Evolutionary conservation across 371 early-diverging fungal species (phyloP), one percentile per base, ranked within the genome.

Genomic region (Dichotomocladium elegans): DNA sequence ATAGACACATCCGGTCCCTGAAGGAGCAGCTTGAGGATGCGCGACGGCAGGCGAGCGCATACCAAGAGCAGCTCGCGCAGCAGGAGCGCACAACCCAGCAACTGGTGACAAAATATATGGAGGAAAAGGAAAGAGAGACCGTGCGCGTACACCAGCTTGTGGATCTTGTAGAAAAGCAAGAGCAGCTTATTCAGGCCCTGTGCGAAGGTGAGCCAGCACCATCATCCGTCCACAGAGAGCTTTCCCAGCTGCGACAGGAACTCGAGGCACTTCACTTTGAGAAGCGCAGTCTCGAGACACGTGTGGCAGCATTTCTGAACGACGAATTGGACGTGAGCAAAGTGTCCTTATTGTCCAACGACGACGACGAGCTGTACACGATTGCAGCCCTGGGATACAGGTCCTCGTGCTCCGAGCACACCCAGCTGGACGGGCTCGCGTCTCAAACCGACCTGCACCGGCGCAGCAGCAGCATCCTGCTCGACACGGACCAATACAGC

Each of bases 151-250:
- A 51, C 31, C 60, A 55, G 12, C 63, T 69, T 31, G 26, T 12
- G 5, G 47, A 63, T 3, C 24, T 73, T 4, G 30, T 73, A 2
- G 1, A 41, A 3, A 29, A 63, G 12, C 74, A 73, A 56, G 74
- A 70, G 33, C 55, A 41, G 10, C 48, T 73, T 2, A 62, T 73
- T 9, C 30, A 55, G 12, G 41, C 43, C 2, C 28, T 72, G 14
- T 41, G 56, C 33, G 40, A 58, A 33, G 27, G 58, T 40, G 33
- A 48, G 9, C 10, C 24, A 26, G 8, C 9, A 47, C 19, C 47
- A 30, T 5, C 27, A 9, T 25, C 25, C 15, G 15, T n/a, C 9
- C 15, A 26, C 29, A 10, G n/a, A n/a, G 27, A 49, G 4, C 21
- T 37, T 14, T 14, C 22, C 15, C 26, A 35, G 12, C 15, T 44